phyloP scores from a whole-genome alignment of 1,284 basidiomycete species.

The Neonothopanus nambi region DNA sequence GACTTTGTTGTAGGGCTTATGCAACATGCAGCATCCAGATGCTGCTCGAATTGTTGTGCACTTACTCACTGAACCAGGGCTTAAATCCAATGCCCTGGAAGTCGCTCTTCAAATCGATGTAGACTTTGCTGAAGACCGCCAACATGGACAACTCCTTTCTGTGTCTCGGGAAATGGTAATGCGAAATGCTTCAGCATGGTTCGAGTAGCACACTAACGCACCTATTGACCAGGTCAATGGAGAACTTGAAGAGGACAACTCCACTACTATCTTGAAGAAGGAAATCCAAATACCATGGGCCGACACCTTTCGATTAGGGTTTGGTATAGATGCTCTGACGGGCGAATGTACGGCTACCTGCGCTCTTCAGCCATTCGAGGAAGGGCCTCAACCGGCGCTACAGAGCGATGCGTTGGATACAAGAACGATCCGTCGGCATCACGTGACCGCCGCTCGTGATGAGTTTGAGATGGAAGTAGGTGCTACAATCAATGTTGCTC shows the following conservation, averaged over 20 bases:
- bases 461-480: constrained; percentile 20
- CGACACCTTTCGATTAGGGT: constrained; percentile 17
- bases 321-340: constrained; percentile 22
- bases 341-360: constrained; percentile 20
- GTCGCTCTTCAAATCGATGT: too few species aligned
- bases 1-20: not conserved
- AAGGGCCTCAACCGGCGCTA: constrained; percentile 2
- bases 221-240: too few species aligned
- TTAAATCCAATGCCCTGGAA: too few species aligned
- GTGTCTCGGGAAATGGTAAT: too few species aligned
- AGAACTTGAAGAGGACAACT: too few species aligned
- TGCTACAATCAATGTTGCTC: constrained; percentile 19
- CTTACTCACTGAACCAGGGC: too few species aligned
- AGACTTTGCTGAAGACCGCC: too few species aligned
- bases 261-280: not conserved
- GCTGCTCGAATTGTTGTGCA: constrained; percentile 5
- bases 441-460: constrained; percentile 14
- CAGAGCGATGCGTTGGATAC: constrained; percentile 10
- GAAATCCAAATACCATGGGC: constrained; percentile 22
- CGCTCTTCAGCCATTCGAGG: constrained; percentile 15
- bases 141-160: too few species aligned
- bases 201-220: too few species aligned
- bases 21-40: not conserved
- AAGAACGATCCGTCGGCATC: constrained; percentile 18
- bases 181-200: too few species aligned